Percentiles rank a stretch among this genome's conserved stretches.
phyloP scores from a whole-genome alignment of 1,284 basidiomycete genomes.

The Moesziomyces antarcticus region DNA sequence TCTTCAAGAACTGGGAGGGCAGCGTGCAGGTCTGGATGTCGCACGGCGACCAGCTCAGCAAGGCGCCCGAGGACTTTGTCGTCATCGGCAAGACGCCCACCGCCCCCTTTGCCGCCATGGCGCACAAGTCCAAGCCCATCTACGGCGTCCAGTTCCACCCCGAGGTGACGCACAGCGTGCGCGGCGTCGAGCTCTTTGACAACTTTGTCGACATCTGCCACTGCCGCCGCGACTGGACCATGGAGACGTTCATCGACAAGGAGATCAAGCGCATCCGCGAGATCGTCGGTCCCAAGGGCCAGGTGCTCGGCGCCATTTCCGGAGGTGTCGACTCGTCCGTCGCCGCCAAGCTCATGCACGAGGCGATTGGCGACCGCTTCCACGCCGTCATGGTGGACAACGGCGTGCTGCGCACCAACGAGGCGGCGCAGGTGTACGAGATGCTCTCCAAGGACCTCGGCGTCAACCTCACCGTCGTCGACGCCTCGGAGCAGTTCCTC shows the following conservation, averaged over 20 bases:
- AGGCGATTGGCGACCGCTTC: slow-evolving; percentile 95
- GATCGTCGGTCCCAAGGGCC: slow-evolving; percentile 92
- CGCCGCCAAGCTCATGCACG: slow-evolving; percentile 98
- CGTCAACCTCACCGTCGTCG: slow-evolving; percentile 94
- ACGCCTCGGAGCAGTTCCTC: slow-evolving; percentile 94
- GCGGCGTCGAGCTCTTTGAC: slow-evolving; percentile 89
- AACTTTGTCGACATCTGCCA: slow-evolving; percentile 86
- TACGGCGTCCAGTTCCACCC: slow-evolving; percentile 99
- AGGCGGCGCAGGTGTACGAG: slow-evolving; percentile 90
- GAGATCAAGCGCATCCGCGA: slow-evolving; percentile 94
- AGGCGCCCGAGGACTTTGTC: slow-evolving; percentile 84
- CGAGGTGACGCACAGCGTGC: slow-evolving; percentile 94
- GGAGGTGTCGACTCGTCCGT: slow-evolving; percentile 98
- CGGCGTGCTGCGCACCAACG: slow-evolving; percentile 91
- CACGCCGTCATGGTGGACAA: slow-evolving; percentile 99
- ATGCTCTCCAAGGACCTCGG: slow-evolving; percentile 95
- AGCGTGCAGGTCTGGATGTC: slow-evolving; percentile 98
- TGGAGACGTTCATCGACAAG: slow-evolving; percentile 99
- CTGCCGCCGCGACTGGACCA: slow-evolving; percentile 89
- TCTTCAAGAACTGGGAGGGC: slow-evolving; percentile 86
- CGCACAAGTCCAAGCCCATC: slow-evolving; percentile 87
- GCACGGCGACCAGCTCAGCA: slow-evolving; percentile 92
- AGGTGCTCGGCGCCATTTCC: slow-evolving; percentile 96
- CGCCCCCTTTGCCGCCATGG: slow-evolving; percentile 92
- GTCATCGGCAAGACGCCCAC: slow-evolving; percentile 87